Base-by-base conservation (phyloP, 2,329 filamentous ascomycete genomes). In the Diaporthe sp. region DNA sequence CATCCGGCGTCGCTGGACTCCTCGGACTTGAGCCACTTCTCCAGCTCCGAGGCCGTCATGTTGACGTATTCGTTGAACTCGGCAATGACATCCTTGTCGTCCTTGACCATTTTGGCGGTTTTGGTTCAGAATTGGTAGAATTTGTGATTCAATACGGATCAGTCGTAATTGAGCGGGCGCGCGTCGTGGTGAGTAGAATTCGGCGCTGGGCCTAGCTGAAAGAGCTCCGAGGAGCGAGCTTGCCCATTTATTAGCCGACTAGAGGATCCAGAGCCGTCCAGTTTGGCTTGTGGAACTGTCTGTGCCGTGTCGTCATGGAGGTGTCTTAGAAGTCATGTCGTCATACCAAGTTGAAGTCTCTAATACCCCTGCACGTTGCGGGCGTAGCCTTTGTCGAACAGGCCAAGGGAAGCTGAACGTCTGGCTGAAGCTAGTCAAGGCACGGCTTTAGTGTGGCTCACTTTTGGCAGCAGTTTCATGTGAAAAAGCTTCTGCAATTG, bases 51-150 rank as follows among this genome's bases (percentile, higher is more conserved):
- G 2, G 90, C 85, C 15, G 86, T 88, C 91, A 94, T 93, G 82
- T 93, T 93, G 81, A 93, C 90, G 62, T 92, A 83, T 53, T 90
- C 86, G 77, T 93, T 92, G 86, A 93, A 94, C 80, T 93, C 91
- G 68, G 88, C 87, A 77, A 83, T 80, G 53, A 84, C 82, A 44
- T 82, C 80, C 3, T 82, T 79, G 57, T 78, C 73, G 76, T 78
- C 77, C 76, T 82, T 82, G 74, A 80, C 72, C 74, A 76, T 76
- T 9, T 67, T 76, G 72, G 25, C 51, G 55, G 13, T 13, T 55
- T 71, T 4, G 2, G 2, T 10, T 60, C 15, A 34, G 7, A 58
- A 17, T 37, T 25, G 34, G n/a, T 42, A 9, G 37, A 9, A 25
- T 15, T 39, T 31, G n/a, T 13, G 15, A 2, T 19, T n/a, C 34